Evolutionary conservation across 2,329 filamentous ascomycete genomes (phyloP), one percentile per base, ranked within the genome.

Genomic region (Penicillium occitanis): DNA sequence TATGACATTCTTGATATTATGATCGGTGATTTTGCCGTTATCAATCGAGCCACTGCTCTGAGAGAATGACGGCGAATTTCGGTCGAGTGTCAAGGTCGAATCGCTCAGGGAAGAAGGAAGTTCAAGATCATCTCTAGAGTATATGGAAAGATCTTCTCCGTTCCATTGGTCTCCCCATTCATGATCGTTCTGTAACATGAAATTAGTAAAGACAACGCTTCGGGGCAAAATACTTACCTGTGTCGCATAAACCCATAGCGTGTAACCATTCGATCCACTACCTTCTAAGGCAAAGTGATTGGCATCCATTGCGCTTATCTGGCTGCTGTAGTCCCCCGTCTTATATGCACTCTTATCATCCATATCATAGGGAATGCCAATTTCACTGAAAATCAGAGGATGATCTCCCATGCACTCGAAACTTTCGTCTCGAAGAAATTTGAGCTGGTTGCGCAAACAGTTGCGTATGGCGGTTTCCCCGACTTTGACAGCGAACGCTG

Each of bases 321-420:
- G 95, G 72, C 92, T 97, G 53, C 91, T 90, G 78, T 97, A 99
- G 77, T 99, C 91, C 7, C 96, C 95, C 5, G 92, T 97, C 79
- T 92, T 91, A 80, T 99, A 99, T 0, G 95, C 95, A 73, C 95
- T 85, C 78, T 97, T 93, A 70, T 97, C 89, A 74, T 99, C 94
- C 96, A 99, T 98, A 75, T 99, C 95, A 75, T 97, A 99, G 0
- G 95, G 95, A 66, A 99, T 97, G 7, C 95, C 95, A 73, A 98
- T 98, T 75, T 99, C 95, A 0, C 92, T 96, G 77, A 97, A 88
- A 4, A 99, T 80, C 71, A 93, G 92, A 0, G 95, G 95, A 71
- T 96, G 93, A 25, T 91, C 88, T 22, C 95, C 95, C 83, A 93
- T 92, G 67, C 92, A 88, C 64, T 96, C 90, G n/a, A 90, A 80